Evolutionary conservation across 2,329 filamentous ascomycete species (phyloP).

Genomic region (Madurella fahalii): DNA sequence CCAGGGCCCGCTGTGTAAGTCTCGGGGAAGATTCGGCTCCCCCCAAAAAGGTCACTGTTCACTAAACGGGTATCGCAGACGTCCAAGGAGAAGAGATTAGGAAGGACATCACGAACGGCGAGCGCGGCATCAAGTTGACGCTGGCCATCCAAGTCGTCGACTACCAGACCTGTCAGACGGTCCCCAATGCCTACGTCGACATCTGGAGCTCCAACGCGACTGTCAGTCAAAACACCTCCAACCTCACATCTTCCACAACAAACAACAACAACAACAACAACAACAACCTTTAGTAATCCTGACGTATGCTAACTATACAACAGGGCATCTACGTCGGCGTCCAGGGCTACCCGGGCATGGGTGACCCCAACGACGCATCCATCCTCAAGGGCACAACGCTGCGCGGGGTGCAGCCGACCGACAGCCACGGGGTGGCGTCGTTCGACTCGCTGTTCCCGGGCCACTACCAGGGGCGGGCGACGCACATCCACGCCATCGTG

Average conservation of each 20-base stretch:
- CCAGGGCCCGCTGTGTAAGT: constrained; percentile 44
- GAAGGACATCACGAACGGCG: constrained; percentile 42
- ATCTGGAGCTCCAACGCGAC: constrained; percentile 48
- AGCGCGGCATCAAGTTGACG: constrained; percentile 45
- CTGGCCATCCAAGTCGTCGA: constrained; percentile 53
- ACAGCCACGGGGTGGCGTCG: constrained; percentile 36
- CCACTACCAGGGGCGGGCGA: constrained; percentile 44
- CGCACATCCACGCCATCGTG: constrained; percentile 40
- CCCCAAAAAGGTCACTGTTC: too few species aligned
- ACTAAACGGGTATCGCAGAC: constrained; percentile 26
- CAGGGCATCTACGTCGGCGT: constrained; percentile 34
- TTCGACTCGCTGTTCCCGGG: constrained; percentile 42
- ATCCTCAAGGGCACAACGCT: constrained; percentile 42
- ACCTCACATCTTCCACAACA: too few species aligned
- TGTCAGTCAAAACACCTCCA: too few species aligned
- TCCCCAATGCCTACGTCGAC: constrained; percentile 47
- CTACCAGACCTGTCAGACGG: constrained; percentile 48
- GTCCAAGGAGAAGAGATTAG: constrained; percentile 50
- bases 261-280: too few species aligned
- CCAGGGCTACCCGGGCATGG: constrained; percentile 33
- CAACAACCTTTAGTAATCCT: too few species aligned
- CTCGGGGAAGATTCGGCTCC: background rate
- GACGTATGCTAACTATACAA: too few species aligned
- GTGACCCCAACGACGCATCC: constrained; percentile 34
- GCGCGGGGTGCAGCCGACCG: constrained; percentile 39